Evolutionary conservation across 1,284 basidiomycete species (phyloP).

Genomic region (Polyporus tsugae): DNA sequence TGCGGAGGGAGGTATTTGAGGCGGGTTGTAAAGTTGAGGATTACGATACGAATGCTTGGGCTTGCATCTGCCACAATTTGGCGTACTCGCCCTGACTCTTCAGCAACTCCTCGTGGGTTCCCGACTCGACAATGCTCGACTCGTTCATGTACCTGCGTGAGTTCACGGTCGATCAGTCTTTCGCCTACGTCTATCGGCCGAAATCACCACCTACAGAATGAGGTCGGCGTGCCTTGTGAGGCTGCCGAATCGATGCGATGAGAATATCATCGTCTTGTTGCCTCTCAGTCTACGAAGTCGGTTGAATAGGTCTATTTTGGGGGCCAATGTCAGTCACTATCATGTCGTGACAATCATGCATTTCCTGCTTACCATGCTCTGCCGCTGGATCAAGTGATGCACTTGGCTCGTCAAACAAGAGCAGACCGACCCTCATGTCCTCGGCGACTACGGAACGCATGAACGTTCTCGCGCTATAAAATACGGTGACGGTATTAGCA

Average conservation of each 20-base stretch:
- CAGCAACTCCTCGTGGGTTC: conserved; percentile 61
- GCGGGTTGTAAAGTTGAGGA: conserved; percentile 22
- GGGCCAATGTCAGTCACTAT: too few relatives aligned
- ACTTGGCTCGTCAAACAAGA: conserved; percentile 1
- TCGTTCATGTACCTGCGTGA: conserved; percentile 66
- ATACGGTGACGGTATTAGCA: neutral
- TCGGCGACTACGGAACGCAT: neutral
- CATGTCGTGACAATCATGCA: neutral
- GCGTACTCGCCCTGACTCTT: conserved; percentile 57
- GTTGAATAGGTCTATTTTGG: conserved; percentile 59
- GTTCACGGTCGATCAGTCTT: neutral
- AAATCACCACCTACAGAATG: conserved; percentile 57
- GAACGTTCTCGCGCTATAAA: neutral
- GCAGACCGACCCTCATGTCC: neutral
- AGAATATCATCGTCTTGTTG: conserved; percentile 73
- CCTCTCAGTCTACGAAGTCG: conserved; percentile 56
- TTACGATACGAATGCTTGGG: conserved; percentile 54
- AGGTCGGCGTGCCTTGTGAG: conserved; percentile 68
- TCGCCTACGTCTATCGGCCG: neutral
- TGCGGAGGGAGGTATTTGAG: neutral
- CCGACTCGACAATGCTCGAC: conserved; percentile 58
- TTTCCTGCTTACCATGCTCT: conserved; percentile 62
- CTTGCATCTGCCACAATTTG: conserved; percentile 62
- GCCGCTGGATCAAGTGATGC: conserved; percentile 54
- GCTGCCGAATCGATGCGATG: conserved; percentile 75